Base-by-base conservation (phyloP, 2,329 filamentous ascomycete species). In the Byssochlamys sp. region DNA sequence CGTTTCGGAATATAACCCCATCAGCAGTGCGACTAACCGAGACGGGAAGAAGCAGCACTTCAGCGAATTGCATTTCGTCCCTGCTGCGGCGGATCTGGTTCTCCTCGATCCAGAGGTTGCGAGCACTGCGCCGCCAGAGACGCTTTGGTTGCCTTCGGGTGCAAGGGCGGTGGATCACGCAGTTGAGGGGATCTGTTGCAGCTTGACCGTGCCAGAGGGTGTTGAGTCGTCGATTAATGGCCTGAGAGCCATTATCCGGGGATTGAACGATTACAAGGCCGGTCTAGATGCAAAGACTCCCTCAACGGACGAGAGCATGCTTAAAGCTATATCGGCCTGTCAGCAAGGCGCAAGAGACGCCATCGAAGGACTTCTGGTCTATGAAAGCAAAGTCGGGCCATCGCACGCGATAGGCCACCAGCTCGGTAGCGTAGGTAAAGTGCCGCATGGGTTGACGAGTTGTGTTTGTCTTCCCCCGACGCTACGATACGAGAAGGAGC, bases 391-490 rank as follows among this genome's bases (percentile, higher is more conserved):
- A n/a, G 52, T 57, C 10, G 55, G 55, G 9, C 28, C 55, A 10
- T 53, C 50, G 12, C 55, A 57, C 52, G 55, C 55, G 50, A 52
- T 57, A 14, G 55, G 51, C 24, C 55, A 57, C 33, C 55, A 57
- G 49, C 24, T 57, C 6, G 55, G 48, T 2, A 50, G 54, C 29
- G 10, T 45, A 2, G 24, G n/a, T 19, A 28, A 51, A 55, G 24
- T 26, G 3, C 9, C 29, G 48, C 25, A 55, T 45, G 33, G 14
- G 24, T 27, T 50, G 26, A 25, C 48, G 35, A 57, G 51, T 10
- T 57, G 55, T 29, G 33, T 54, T 35, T 45, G 52, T 29, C 55
- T 54, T 28, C 12, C 51, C 12, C 51, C 55, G 11, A 52, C 49
- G 24, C 55, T 57, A 2, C 27, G 25, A 27, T 57, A 57, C n/a